phyloP scores from a whole-genome alignment of 768 basidiomycete species.

The Hygrocybe punicea region DNA sequence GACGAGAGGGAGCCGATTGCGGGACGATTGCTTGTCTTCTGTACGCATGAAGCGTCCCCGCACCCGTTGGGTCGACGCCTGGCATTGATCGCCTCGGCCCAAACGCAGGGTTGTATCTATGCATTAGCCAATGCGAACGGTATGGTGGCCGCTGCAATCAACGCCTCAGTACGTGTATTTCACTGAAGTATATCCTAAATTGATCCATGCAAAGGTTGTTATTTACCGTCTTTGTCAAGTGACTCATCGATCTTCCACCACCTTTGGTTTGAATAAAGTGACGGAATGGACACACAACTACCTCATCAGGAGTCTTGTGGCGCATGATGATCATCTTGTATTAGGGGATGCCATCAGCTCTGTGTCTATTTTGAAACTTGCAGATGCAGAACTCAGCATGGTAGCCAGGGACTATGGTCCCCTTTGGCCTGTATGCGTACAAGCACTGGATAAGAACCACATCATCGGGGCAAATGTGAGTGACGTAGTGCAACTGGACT shows the following conservation, averaged over 20 bases:
- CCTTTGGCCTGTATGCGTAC: slow-evolving; percentile 68
- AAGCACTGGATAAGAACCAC: slow-evolving; percentile 49
- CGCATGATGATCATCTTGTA: slow-evolving; percentile 52
- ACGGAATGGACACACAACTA: slow-evolving; percentile 82
- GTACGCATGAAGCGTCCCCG: slow-evolving; percentile 23
- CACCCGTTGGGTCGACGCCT: slow-evolving; percentile 29
- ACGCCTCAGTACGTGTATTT: slow-evolving; percentile 59
- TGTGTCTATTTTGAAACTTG: slow-evolving; percentile 61
- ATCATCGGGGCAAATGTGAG: slow-evolving; percentile 77
- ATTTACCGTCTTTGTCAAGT: slow-evolving; percentile 41
- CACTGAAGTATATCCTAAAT: not conserved
- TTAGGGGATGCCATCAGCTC: slow-evolving; percentile 83
- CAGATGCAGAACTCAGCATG: slow-evolving; percentile 42
- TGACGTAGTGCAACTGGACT: slow-evolving; percentile 9
- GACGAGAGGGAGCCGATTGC: slow-evolving; percentile 49
- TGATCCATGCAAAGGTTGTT: slow-evolving; percentile 39
- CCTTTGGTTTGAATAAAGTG: slow-evolving; percentile 41
- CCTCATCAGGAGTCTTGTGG: slow-evolving; percentile 62
- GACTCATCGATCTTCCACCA: slow-evolving; percentile 29
- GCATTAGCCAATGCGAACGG: slow-evolving; percentile 50
- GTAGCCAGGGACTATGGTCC: slow-evolving; percentile 74
- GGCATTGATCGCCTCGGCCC: slow-evolving; percentile 40
- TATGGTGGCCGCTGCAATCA: slow-evolving; percentile 65
- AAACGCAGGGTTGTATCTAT: slow-evolving; percentile 67
- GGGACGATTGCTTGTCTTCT: slow-evolving; percentile 63